phyloP scores from a whole-genome alignment of 139 green algal genomes.

The Micractinium sp. region DNA sequence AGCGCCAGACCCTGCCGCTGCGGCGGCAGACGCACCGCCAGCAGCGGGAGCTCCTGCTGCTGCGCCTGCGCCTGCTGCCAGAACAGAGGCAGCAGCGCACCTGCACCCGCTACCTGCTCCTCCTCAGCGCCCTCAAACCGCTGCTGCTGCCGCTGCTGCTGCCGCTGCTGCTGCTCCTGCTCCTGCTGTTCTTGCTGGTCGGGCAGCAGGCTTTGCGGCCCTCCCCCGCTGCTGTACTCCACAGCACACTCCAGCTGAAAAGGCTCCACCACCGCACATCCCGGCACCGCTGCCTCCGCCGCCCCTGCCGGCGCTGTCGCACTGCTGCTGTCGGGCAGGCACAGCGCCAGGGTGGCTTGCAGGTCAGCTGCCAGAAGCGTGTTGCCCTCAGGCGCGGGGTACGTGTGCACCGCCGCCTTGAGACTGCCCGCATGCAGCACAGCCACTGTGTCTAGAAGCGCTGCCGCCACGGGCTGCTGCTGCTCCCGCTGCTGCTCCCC shows the following conservation, averaged over 20 bases:
- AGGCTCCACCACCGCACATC: constrained; percentile 12
- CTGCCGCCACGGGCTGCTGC: not conserved
- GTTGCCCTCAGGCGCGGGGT: not conserved
- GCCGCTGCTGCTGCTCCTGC: not conserved
- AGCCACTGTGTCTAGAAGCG: constrained; percentile 1
- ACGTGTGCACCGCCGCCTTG: constrained; percentile 21
- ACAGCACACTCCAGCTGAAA: constrained; percentile 24
- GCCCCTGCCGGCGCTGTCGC: not conserved
- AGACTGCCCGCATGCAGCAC: constrained; percentile 8
- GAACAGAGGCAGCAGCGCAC: not conserved
- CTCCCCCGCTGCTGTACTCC: not conserved
- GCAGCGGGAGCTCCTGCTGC: constrained; percentile 19
- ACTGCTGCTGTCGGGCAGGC: constrained; percentile 32
- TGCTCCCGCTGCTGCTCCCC: not conserved
- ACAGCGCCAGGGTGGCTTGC: not conserved
- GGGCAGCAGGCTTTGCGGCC: not conserved
- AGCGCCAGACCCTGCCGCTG: not conserved
- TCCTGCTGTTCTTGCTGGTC: not conserved
- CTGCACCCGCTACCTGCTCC: not conserved
- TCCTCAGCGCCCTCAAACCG: not conserved
- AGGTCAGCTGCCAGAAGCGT: constrained; percentile 5
- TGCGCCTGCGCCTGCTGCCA: constrained; percentile 8
- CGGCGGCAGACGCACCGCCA: constrained; percentile 17
- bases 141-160: not conserved
- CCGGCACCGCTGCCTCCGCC: not conserved